Evolutionary conservation across 371 early-diverging fungal species (phyloP).

Genomic region (Umbelopsis sp.): DNA sequence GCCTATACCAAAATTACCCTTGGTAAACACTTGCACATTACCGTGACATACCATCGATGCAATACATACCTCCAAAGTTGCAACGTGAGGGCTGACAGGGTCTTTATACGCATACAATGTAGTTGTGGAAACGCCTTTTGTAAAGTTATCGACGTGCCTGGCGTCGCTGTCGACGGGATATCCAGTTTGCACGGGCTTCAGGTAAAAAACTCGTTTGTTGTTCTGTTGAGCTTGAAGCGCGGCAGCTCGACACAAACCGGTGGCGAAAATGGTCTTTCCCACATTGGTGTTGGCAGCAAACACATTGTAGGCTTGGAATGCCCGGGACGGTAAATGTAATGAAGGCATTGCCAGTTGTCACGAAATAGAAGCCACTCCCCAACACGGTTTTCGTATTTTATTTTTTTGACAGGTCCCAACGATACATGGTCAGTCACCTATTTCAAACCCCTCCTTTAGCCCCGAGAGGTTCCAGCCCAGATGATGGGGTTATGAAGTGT

Average conservation of each 20-base stretch:
- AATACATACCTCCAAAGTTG: slow-evolving; percentile 51
- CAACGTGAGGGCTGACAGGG: slow-evolving; percentile 81
- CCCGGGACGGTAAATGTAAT: slow-evolving; percentile 51
- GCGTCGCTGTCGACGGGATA: slow-evolving; percentile 82
- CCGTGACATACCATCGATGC: not conserved
- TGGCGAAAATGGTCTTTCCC: slow-evolving; percentile 82
- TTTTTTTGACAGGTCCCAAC: not conserved
- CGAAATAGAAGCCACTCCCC: not conserved
- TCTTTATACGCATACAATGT: slow-evolving; percentile 73
- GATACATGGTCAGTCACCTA: not conserved
- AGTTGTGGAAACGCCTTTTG: slow-evolving; percentile 25
- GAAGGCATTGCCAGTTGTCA: slow-evolving; percentile 38
- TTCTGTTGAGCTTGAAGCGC: slow-evolving; percentile 48
- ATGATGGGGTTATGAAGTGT: slow-evolving; percentile 5
- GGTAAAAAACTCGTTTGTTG: slow-evolving; percentile 60
- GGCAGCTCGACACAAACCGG: slow-evolving; percentile 67
- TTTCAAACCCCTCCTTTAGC: not conserved
- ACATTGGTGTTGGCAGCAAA: slow-evolving; percentile 86
- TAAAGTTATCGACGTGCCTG: slow-evolving; percentile 43
- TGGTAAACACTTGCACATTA: not conserved
- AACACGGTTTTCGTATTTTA: not conserved
- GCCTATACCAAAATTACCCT: slow-evolving; percentile 30
- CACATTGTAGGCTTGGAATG: slow-evolving; percentile 72
- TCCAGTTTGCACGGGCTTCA: slow-evolving; percentile 88
- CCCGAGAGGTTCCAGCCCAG: not conserved